Conservation (phyloP, 2,329 filamentous ascomycete species). For the Phialocephala sp. region DNA sequence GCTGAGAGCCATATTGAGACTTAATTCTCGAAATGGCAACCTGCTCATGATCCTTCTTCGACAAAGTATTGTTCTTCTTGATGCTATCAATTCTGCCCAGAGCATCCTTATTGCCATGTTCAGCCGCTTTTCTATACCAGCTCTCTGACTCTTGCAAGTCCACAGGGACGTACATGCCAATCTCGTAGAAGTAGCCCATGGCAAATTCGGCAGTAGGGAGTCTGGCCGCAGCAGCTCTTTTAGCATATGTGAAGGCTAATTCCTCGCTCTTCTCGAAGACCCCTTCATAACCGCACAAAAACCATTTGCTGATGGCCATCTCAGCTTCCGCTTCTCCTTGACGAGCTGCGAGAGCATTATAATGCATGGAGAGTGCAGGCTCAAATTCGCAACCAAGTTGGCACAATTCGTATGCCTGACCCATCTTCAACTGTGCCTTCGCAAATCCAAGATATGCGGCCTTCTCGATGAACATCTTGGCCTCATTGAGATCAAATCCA, state of each 20-base stretch:
- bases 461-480: slow-evolving; percentile 92
- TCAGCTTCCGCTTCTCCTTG: slow-evolving; percentile 94
- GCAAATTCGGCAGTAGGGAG: slow-evolving; percentile 94
- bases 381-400: slow-evolving; percentile 95
- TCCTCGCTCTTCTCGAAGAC: slow-evolving; percentile 96
- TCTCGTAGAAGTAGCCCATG: slow-evolving; percentile 96
- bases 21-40: slow-evolving; percentile 89
- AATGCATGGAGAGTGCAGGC: slow-evolving; percentile 89
- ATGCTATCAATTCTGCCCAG: slow-evolving; percentile 82
- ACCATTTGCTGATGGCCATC: slow-evolving; percentile 98
- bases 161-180: slow-evolving; percentile 89
- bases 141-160: slow-evolving; percentile 80
- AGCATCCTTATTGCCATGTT: slow-evolving; percentile 92
- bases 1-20: slow-evolving; percentile 74
- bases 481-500: slow-evolving; percentile 71
- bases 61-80: slow-evolving; percentile 80
- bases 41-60: slow-evolving; percentile 90
- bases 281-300: slow-evolving; percentile 91
- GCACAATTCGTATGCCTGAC: slow-evolving; percentile 91
- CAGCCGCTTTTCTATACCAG: slow-evolving; percentile 91
- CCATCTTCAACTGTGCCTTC: slow-evolving; percentile 97
- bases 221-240: slow-evolving; percentile 81
- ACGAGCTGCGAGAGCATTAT: slow-evolving; percentile 89
- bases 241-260: slow-evolving; percentile 87
- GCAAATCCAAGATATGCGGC: slow-evolving; percentile 94